phyloP scores from a whole-genome alignment of 306 rosid genomes.

The Crataegus laevigata region DNA sequence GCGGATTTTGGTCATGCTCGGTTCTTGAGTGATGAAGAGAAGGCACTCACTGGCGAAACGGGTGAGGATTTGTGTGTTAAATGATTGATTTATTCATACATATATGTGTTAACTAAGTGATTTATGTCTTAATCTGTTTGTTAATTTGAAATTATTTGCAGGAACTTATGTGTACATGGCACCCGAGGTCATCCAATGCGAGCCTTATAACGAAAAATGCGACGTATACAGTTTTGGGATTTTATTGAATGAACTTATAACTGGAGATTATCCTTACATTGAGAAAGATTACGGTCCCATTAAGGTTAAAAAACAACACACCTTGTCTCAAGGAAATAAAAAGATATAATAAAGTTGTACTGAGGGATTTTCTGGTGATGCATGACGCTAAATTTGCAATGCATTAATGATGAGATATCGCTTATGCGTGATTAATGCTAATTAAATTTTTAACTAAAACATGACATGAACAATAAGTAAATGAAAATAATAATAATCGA shows the following conservation, averaged over 20 bases:
- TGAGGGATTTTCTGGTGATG: no score
- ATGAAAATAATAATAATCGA: not conserved
- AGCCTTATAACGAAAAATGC: constrained; percentile 75
- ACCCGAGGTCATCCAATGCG: constrained; percentile 54
- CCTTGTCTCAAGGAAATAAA: not conserved
- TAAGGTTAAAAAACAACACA: constrained; percentile 44
- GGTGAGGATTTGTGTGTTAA: constrained; percentile 14
- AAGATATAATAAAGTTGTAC: not conserved
- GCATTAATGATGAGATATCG: no score
- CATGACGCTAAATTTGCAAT: no score
- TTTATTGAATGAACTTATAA: constrained; percentile 55
- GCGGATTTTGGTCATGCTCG: constrained; percentile 83
- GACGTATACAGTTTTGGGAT: constrained; percentile 66
- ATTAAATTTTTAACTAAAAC: not conserved
- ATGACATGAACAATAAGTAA: not conserved
- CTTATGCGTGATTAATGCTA: not conserved
- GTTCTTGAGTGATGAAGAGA: constrained; percentile 45
- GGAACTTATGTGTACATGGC: constrained; percentile 81
- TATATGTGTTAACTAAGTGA: not conserved
- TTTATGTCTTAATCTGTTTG: not conserved
- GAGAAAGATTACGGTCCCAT: constrained; percentile 52
- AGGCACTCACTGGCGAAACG: constrained; percentile 56
- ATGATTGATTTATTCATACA: not conserved
- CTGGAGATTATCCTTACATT: constrained; percentile 55
- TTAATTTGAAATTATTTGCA: not conserved